phyloP scores from a whole-genome alignment of 129 eudicot species.

The Rutidosis leptorrhynchoides region DNA sequence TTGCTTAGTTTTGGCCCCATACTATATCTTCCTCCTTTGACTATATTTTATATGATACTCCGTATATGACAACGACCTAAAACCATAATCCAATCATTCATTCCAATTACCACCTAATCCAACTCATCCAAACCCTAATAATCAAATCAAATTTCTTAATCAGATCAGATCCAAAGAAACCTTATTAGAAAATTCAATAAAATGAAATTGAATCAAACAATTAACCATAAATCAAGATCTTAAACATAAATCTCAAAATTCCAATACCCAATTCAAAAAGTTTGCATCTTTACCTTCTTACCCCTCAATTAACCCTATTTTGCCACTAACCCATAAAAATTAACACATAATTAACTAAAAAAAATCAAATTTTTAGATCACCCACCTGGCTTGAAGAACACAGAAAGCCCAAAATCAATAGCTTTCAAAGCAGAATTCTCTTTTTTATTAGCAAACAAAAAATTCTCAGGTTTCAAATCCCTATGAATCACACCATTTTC shows the following conservation, averaged over 20 bases:
- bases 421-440: conserved; percentile 83
- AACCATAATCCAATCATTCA: conserved; percentile 29
- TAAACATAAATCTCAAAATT: background rate
- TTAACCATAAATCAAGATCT: conserved; percentile 20
- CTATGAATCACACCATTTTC: conserved; percentile 87
- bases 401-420: conserved; percentile 97
- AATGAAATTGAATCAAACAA: background rate
- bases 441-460: conserved; percentile 87
- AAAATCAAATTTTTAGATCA: background rate
- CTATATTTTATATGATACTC: no score
- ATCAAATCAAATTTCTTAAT: background rate
- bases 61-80: conserved; percentile 18
- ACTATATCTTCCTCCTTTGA: conserved; percentile 31
- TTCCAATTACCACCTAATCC: conserved; percentile 23
- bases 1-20: conserved; percentile 18
- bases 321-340: conserved; percentile 3
- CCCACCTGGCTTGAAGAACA: conserved; percentile 95
- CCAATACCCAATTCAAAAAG: conserved; percentile 12
- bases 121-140: conserved; percentile 16
- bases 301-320: background rate
- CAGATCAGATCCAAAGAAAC: background rate
- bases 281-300: conserved; percentile 22
- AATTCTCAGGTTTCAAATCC: conserved; percentile 96
- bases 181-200: background rate
- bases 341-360: background rate